phyloP scores from a whole-genome alignment of 2,329 filamentous ascomycete genomes.

The Alternaria brassicae region DNA sequence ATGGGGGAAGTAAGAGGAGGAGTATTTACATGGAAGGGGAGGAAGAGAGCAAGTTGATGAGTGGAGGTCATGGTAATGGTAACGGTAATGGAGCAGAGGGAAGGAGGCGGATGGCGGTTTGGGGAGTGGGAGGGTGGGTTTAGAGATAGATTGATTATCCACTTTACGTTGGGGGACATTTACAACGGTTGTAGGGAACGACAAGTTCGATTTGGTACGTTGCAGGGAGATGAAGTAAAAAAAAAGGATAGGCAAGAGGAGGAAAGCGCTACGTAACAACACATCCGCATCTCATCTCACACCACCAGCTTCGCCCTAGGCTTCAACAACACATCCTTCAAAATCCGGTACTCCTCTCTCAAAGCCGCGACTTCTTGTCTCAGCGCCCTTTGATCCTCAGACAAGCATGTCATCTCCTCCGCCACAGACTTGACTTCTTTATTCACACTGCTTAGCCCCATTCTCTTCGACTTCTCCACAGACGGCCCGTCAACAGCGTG shows the following conservation, averaged over 20 bases:
- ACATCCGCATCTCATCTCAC: neutral
- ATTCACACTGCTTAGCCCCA: no score
- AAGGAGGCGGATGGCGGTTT: constrained; percentile 9
- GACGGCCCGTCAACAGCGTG: neutral
- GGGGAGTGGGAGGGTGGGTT: neutral
- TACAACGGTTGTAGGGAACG: neutral
- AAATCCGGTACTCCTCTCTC: constrained; percentile 23
- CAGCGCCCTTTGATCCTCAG: constrained; percentile 19
- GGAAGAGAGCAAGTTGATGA: constrained; percentile 1
- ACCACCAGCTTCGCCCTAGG: neutral
- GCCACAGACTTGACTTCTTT: neutral
- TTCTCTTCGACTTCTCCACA: neutral
- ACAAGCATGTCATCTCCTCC: constrained; percentile 8
- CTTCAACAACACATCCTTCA: constrained; percentile 27
- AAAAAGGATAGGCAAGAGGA: neutral
- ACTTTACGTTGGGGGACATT: neutral
- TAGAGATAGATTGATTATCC: neutral
- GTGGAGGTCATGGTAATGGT: neutral
- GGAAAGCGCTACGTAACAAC: neutral
- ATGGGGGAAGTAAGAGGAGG: neutral
- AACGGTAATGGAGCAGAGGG: neutral
- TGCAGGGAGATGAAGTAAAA: neutral
- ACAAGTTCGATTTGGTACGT: neutral
- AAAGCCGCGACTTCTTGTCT: constrained; percentile 24
- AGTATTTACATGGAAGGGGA: neutral